Base-by-base conservation (phyloP, 2,329 filamentous ascomycete species). In the Trichoderma guizhouense region DNA sequence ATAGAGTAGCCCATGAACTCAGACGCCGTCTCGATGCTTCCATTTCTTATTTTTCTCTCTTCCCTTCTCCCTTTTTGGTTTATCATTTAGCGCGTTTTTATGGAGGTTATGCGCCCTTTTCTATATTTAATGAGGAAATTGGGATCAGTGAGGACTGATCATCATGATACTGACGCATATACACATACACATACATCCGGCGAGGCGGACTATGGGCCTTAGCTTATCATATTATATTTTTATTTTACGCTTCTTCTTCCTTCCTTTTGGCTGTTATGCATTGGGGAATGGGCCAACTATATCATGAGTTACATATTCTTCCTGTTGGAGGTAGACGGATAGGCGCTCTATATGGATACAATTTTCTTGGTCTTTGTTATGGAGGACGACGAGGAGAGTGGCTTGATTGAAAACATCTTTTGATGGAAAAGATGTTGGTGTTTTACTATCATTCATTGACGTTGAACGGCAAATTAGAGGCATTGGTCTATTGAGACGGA, bases 1-100 rank as follows among this genome's bases (percentile, higher is more conserved):
- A 51, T 78, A 71, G 32, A 53, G 26, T 7, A 14, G n/a, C 57
- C 32, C 55, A 47, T 28, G 1, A 34, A 32, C 7, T 28, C n/a
- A 18, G 28, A 53, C 11, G 5, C 47, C 11, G 5, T 24, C 2
- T 24, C 21, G 11, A 24, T 14, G 5, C 3, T 24, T 6, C 43
- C 7, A 14, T 18, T 15, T 12, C 9, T 26, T 9, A n/a, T 34
- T 61, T 18, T 43, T n/a, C 12, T 34, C 39, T 65, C 26, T 61
- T 39, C 21, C 60, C 3, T 4, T 36, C 26, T 2, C 18, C 28
- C 7, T 14, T 39, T 28, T 18, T 36, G 28, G 14, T 55, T 66
- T 18, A 9, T 66, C 30, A 55, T 55, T 14, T 55, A 36, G 47
- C 47, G 47, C 24, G 43, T 55, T 55, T 28, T 7, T 36, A n/a